Evolutionary conservation across 2,329 filamentous ascomycete genomes (phyloP), one percentile per base, ranked within the genome.

Genomic region (Iodosphaeria phyllophila): DNA sequence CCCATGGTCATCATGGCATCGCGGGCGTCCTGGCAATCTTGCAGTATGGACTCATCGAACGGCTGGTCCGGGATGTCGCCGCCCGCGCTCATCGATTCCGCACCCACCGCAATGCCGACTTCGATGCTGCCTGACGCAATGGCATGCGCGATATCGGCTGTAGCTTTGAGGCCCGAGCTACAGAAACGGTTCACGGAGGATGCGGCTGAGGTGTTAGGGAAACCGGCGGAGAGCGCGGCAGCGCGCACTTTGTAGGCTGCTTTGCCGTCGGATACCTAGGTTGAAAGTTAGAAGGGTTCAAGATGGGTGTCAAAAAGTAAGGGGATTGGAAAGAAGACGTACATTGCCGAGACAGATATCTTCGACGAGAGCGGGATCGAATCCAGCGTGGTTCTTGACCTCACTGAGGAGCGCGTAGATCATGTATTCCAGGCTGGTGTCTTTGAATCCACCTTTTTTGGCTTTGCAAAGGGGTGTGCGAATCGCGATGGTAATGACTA

Each of bases 1-100:
- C 89, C 89, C 89, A 98, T 98, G 36, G 86, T 78, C 62, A 83
- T 69, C 69, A 86, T 69, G 61, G 83, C 89, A 55, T 95, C 86
- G 23, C 52, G 52, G 1, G 82, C 67, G 45, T 93, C 80, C 46
- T 82, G 75, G 54, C 64, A 76, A 42, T 62, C 56, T 38, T 56
- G 47, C 23, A 79, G 56, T 31, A 95, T 70, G 33, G 74, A 71
- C 35, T 75, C 70, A 48, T 82, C 73, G 52, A 93, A 89, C 4
- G 77, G 73, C 33, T 67, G 51, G 22, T 72, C 67, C 18, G 82
- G 60, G 13, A 63, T 52, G 46, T 84, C 79, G 25, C 74, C 75
- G 30, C 71, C 71, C 5, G 58, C 51, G 5, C 73, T 74, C 89
- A 98, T 98, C 45, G 65, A 66, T 57, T 98, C 89, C 26, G 79